Base-by-base conservation (phyloP, 2,329 filamentous ascomycete species). In the Intubia oerlemansii region DNA sequence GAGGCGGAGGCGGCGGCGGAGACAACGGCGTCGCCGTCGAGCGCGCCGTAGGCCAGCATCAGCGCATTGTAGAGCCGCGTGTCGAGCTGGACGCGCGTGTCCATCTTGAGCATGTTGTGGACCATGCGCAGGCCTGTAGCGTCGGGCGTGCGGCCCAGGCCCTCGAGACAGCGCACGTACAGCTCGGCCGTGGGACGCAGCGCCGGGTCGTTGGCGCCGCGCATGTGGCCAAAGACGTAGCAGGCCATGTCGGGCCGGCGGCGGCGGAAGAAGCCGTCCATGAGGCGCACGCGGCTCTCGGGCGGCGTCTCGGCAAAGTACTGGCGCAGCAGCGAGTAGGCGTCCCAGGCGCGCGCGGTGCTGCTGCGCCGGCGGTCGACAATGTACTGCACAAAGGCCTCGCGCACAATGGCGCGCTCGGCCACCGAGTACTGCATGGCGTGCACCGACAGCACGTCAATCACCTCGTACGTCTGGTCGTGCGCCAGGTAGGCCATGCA, bases 91-190 rank as follows among this genome's bases (percentile, higher is more conserved):
- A 95, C 62, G 24, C 67, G 65, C n/a, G 72, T 62, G 47, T 98
- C 88, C 47, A 93, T 72, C 52, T 92, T 95, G 39, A 93, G 60
- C 67, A 92, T 85, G 45, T 93, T 92, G 53, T 92, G 77, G 3
- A 91, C 66, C 36, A 76, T 66, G 33, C 70, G 66, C 13, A 93
- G 53, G 24, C 69, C 70, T 32, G 78, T 69, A 2, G 25, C 24
- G 33, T 36, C 32, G 4, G 37, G 37, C 8, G 12, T 18, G n/a
- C 50, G 48, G 4, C 73, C 72, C 15, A 92, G 64, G 3, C 81
- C 79, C 34, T 78, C 66, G 32, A 95, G 74, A 36, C 73, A 84
- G 19, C 61, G 53, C 4, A 79, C 62, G 44, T 98, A 98, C 5
- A 76, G 77, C 25, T 79, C 70, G 8, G 65, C 50, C 3, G 59